A percentile compares a stretch with the other conserved stretches of the same genome.
Conservation (phyloP, 257 asterid genomes). For the Petunia secreta region DNA sequence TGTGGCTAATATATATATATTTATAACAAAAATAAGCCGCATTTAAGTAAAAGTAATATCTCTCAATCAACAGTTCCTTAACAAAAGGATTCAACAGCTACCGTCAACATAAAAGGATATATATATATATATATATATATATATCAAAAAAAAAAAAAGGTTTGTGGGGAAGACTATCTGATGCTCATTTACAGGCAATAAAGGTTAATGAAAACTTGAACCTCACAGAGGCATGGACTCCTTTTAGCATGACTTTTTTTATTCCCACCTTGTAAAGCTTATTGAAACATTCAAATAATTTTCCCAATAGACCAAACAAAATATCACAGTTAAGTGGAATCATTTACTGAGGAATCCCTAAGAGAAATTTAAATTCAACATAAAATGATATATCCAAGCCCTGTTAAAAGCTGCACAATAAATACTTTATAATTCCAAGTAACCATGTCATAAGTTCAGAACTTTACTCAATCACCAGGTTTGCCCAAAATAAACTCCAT, state of each 20-base stretch:
- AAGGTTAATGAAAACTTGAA: conserved; percentile 13
- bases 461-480: conserved; percentile 7
- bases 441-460: neutral
- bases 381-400: neutral
- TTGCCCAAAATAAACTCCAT: conserved; percentile 9
- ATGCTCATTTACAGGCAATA: conserved; percentile 15
- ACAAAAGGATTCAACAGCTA: conserved; percentile 14
- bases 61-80: neutral
- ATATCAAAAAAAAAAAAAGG: no score
- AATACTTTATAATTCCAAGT: conserved; percentile 9
- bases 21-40: neutral
- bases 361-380: neutral
- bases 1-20: conserved; percentile 14
- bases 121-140: no score
- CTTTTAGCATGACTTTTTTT: neutral
- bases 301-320: neutral
- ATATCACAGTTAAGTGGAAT: conserved; percentile 6
- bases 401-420: neutral
- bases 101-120: neutral
- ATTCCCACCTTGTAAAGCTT: neutral
- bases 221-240: neutral
- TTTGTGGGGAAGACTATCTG: neutral
- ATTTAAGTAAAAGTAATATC: neutral
- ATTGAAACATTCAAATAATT: neutral
- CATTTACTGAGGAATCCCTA: neutral